Conservation (phyloP, 805 yeast genomes). For the Kluyveromyces starmeri region DNA sequence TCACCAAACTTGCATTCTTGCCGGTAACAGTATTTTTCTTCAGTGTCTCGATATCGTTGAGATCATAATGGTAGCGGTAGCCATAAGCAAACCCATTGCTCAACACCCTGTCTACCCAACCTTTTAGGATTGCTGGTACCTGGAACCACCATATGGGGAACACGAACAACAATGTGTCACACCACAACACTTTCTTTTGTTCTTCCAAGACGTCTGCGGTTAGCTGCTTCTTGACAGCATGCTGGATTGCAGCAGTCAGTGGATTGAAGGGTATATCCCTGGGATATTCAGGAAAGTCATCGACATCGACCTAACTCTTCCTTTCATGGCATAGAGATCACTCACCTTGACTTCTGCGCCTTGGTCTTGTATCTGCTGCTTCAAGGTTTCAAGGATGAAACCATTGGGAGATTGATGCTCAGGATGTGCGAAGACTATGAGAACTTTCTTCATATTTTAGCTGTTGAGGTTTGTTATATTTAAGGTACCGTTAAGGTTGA, state of each 20-base stretch:
- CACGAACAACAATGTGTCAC: conserved; percentile 21
- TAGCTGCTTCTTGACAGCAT: conserved; percentile 9
- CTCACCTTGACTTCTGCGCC: conserved; percentile 24
- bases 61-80: too few relatives aligned
- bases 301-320: conserved; percentile 16
- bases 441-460: too few relatives aligned
- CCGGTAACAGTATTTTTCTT: too few relatives aligned
- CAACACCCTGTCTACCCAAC: conserved; percentile 25
- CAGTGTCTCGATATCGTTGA: too few relatives aligned
- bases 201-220: conserved; percentile 23
- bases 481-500: too few relatives aligned
- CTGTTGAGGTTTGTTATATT: too few relatives aligned
- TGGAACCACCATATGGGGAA: conserved; percentile 28
- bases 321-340: conserved; percentile 21
- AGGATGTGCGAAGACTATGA: too few relatives aligned
- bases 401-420: too few relatives aligned
- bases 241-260: conserved; percentile 14
- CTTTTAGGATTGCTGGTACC: conserved; percentile 26
- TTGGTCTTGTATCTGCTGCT: too few relatives aligned
- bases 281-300: conserved; percentile 15
- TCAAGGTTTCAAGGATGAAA: too few relatives aligned
- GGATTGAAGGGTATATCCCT: conserved; percentile 12
- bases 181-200: conserved; percentile 25
- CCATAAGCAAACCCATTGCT: conserved; percentile 21
- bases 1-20: too few relatives aligned